Conservation (phyloP, 2,329 filamentous ascomycete genomes). For the Fusarium metavorans region DNA sequence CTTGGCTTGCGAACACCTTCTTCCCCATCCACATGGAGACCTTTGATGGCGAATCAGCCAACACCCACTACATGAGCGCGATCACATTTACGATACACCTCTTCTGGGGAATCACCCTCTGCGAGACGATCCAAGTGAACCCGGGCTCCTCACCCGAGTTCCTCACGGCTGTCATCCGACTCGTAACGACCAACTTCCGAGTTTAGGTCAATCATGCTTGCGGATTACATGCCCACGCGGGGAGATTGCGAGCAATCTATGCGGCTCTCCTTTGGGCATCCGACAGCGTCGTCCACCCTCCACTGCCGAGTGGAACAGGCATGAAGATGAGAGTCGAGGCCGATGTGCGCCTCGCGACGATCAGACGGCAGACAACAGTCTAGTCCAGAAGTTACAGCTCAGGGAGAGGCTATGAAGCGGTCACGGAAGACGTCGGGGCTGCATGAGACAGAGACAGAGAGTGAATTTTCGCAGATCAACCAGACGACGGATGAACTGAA, state of each 20-base stretch:
- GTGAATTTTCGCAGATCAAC: too few relatives aligned
- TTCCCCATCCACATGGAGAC: too few relatives aligned
- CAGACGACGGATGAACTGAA: too few relatives aligned
- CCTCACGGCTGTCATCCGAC: slow-evolving; percentile 46
- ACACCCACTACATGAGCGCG: too few relatives aligned
- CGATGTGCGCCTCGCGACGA: too few relatives aligned
- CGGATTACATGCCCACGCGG: slow-evolving; percentile 46
- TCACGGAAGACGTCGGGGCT: too few relatives aligned
- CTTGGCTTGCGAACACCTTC: background rate
- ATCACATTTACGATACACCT: background rate
- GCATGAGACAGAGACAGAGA: too few relatives aligned
- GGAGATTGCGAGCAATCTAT: slow-evolving; percentile 51
- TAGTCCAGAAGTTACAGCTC: too few relatives aligned
- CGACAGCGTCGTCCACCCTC: slow-evolving; percentile 52
- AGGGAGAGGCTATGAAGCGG: too few relatives aligned
- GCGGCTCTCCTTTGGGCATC: slow-evolving; percentile 51
- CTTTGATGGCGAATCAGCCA: background rate
- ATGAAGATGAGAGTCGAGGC: too few relatives aligned
- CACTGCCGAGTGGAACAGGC: slow-evolving; percentile 38
- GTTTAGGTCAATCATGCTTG: slow-evolving; percentile 49
- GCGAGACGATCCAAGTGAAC: slow-evolving; percentile 14
- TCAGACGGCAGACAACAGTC: too few relatives aligned
- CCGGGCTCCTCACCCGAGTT: too few relatives aligned
- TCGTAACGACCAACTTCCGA: slow-evolving; percentile 49
- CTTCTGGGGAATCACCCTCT: background rate